Evolutionary conservation across 495 filamentous ascomycete genomes (phyloP).

Genomic region (Xylaria castorea): DNA sequence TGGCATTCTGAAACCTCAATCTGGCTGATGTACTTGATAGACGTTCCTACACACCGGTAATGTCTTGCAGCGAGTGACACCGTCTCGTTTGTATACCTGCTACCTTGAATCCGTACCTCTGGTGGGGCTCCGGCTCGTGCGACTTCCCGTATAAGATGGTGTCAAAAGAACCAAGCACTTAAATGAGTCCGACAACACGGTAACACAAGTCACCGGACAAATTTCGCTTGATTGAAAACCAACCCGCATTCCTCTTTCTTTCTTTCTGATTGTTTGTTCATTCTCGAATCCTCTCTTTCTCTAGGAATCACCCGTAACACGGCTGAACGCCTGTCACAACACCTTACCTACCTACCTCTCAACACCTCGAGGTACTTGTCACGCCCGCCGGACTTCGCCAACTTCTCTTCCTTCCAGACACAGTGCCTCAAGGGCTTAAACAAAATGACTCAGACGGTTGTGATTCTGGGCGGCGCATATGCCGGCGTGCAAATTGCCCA

Average conservation of each 20-base stretch:
- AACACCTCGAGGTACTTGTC: not conserved
- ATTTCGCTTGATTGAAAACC: not conserved
- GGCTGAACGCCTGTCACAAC: not conserved
- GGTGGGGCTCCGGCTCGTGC: constrained; percentile 23
- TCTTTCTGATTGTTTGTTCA: not conserved
- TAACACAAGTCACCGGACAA: constrained; percentile 7
- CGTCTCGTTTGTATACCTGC: not conserved
- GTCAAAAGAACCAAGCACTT: not conserved
- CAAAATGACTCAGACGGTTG: constrained; percentile 41
- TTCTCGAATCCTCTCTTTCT: not conserved
- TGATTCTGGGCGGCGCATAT: constrained; percentile 63
- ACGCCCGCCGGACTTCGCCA: constrained; percentile 18
- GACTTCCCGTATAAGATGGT: constrained; percentile 19
- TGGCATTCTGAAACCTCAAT: not conserved
- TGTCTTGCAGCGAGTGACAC: not conserved
- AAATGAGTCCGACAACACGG: constrained; percentile 1
- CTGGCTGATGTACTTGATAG: not conserved
- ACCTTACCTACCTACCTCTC: not conserved
- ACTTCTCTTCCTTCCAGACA: not conserved
- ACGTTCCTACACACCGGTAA: not conserved
- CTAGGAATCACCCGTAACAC: not conserved
- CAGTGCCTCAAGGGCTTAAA: constrained; percentile 6
- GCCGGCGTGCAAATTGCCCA: constrained; percentile 60
- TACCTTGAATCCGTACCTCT: constrained; percentile 12
- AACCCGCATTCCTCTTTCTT: not conserved